phyloP scores from a whole-genome alignment of 345 rosid species.

The Dovyalis caffra region DNA sequence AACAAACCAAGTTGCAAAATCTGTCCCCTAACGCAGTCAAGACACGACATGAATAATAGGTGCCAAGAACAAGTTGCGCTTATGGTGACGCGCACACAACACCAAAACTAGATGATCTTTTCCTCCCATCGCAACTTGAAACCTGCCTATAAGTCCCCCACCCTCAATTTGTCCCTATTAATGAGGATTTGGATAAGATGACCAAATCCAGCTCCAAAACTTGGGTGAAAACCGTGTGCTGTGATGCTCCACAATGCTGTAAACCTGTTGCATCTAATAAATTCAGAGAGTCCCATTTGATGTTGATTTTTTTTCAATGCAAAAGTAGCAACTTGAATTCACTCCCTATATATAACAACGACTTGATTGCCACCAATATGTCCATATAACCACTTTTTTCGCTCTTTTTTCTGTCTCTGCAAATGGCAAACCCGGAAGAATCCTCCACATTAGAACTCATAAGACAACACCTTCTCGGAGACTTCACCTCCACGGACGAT shows the following conservation, averaged over 20 bases:
- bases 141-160: neutral
- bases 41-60: neutral
- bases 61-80: neutral
- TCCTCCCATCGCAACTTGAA: neutral
- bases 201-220: neutral
- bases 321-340: neutral
- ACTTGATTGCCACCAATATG: neutral
- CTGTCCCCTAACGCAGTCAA: neutral
- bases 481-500: conserved; percentile 45
- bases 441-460: conserved; percentile 41
- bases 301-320: neutral
- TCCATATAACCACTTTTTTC: neutral
- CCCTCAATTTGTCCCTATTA: neutral
- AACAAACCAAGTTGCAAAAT: neutral
- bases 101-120: neutral
- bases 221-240: neutral
- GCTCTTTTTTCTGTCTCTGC: neutral
- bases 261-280: neutral
- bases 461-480: conserved; percentile 55
- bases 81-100: too few relatives aligned
- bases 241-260: neutral
- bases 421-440: conserved; percentile 41
- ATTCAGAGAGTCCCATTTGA: conserved; percentile 3
- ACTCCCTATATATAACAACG: neutral
- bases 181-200: neutral